phyloP scores from a whole-genome alignment of 2,329 filamentous ascomycete genomes.

The Camillea tinctor region DNA sequence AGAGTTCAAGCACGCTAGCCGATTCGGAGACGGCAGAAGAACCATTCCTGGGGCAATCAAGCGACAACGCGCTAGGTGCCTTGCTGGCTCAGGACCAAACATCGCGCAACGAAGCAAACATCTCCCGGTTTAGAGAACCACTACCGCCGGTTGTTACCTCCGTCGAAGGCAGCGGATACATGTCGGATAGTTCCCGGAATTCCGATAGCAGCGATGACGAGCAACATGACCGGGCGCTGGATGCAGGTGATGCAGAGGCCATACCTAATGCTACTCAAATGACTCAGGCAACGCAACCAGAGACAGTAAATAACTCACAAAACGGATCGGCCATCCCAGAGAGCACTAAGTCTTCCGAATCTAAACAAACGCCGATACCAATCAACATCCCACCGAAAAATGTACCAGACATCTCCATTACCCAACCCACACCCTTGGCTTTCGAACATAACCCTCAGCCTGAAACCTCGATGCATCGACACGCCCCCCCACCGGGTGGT shows the following conservation, averaged over 20 bases:
- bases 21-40: slow-evolving; percentile 32
- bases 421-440: slow-evolving; percentile 41
- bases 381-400: slow-evolving; percentile 3
- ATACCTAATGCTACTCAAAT: slow-evolving; percentile 17
- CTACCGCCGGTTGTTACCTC: slow-evolving; percentile 70
- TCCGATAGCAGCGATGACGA: slow-evolving; percentile 42
- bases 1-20: slow-evolving; percentile 21
- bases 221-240: slow-evolving; percentile 16
- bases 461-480: slow-evolving; percentile 25
- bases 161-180: slow-evolving; percentile 63
- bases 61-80: slow-evolving; percentile 57
- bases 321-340: slow-evolving; percentile 8
- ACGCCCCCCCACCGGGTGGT: slow-evolving; percentile 56
- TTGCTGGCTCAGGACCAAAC: slow-evolving; percentile 55
- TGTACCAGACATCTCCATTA: slow-evolving; percentile 46
- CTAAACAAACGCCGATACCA: slow-evolving; percentile 2
- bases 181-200: slow-evolving; percentile 54
- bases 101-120: slow-evolving; percentile 54
- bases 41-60: slow-evolving; percentile 50
- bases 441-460: slow-evolving; percentile 15
- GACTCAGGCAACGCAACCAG: slow-evolving; percentile 21
- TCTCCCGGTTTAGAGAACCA: slow-evolving; percentile 59
- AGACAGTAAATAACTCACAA: slow-evolving; percentile 15
- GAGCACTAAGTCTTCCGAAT: slow-evolving; percentile 7
- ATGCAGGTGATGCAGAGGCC: slow-evolving; percentile 15